These are phyloP conservation scores for Penicillium capsulatum DNA, from an alignment of 2,329 filamentous ascomycete genomes.

Conservation along the genomic window DNA sequence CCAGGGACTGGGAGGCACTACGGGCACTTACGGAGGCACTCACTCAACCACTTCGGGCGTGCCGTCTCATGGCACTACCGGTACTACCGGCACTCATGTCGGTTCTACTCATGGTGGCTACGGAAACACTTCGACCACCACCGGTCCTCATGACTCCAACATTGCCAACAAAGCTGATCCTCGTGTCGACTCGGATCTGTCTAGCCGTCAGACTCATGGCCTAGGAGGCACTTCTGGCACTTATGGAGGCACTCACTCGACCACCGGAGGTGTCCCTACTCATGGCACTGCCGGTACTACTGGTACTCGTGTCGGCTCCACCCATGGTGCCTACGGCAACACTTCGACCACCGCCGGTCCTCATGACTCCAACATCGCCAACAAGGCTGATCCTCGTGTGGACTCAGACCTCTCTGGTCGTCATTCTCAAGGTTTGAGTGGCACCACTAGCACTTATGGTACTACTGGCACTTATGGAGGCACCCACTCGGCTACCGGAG, in stretches of 20 bases:
- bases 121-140: too few relatives aligned
- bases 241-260: too few relatives aligned
- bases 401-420: background rate
- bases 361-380: conserved; percentile 1
- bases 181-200: background rate
- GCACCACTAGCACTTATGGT: too few relatives aligned
- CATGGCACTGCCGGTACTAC: background rate
- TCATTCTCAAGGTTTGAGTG: too few relatives aligned
- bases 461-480: background rate
- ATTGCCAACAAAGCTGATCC: conserved; percentile 4
- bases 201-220: too few relatives aligned
- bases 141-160: conserved; percentile 1
- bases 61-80: background rate
- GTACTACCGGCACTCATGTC: background rate
- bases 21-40: background rate
- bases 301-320: background rate
- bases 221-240: background rate
- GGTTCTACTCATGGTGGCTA: too few relatives aligned
- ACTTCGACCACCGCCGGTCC: background rate
- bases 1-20: background rate
- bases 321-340: too few relatives aligned
- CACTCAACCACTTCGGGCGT: too few relatives aligned
- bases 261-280: background rate
- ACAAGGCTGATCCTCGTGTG: conserved; percentile 2
- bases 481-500: too few relatives aligned